A percentile compares a stretch with the other conserved stretches of the same genome.
phyloP scores from a whole-genome alignment of 1,284 basidiomycete species.

The Ganoderma lingzhi region DNA sequence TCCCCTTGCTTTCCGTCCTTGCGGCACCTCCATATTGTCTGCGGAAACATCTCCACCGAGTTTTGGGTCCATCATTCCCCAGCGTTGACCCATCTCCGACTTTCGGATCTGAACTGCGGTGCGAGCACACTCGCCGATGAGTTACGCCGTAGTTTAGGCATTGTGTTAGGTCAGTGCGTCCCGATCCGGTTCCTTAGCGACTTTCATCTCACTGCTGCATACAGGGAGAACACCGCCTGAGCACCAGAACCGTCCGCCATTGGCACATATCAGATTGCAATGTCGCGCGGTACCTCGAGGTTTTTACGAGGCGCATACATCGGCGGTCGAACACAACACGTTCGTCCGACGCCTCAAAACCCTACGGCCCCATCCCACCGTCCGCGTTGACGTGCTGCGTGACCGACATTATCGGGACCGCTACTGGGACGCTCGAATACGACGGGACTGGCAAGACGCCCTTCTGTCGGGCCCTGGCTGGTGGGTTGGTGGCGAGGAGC shows the following conservation, averaged over 20 bases:
- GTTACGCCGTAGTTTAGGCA: background rate
- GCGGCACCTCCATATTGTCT: slow-evolving; percentile 15
- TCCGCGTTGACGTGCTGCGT: slow-evolving; percentile 14
- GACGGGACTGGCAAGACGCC: slow-evolving; percentile 8
- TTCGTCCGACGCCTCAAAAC: slow-evolving; percentile 13
- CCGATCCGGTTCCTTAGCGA: background rate
- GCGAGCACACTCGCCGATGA: background rate
- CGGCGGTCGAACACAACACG: background rate
- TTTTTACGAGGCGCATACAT: too few relatives aligned
- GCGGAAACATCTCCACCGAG: slow-evolving; percentile 12
- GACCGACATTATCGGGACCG: slow-evolving; percentile 4
- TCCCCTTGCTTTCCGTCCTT: slow-evolving; percentile 17
- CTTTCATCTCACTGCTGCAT: background rate
- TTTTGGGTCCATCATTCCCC: slow-evolving; percentile 18
- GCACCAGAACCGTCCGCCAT: background rate
- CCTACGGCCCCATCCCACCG: slow-evolving; percentile 2
- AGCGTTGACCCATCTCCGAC: slow-evolving; percentile 5
- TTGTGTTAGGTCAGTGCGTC: background rate
- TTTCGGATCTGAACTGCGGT: slow-evolving; percentile 16
- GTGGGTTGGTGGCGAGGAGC: slow-evolving; percentile 11
- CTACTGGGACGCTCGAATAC: slow-evolving; percentile 17
- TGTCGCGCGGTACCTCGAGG: background rate
- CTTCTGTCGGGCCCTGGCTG: background rate
- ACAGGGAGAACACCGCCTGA: background rate
- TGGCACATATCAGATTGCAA: slow-evolving; percentile 16